A percentile compares a stretch with the other conserved stretches of the same genome.
Conservation (phyloP, 352 stramenopile genomes). For the Phytopythium delawarense region DNA sequence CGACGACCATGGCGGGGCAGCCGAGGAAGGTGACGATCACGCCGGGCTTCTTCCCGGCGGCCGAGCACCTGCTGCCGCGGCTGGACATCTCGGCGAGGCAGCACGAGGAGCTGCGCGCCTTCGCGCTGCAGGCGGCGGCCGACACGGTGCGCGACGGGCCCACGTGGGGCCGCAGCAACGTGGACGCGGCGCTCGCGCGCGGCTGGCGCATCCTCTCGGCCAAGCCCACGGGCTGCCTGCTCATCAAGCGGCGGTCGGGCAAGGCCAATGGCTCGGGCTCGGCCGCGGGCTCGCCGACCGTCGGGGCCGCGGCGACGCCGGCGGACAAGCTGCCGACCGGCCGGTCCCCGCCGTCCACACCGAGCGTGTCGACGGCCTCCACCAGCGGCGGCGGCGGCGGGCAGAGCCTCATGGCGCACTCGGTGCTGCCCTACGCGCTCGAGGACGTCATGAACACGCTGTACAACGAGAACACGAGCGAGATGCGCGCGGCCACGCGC, state of each 20-base stretch:
- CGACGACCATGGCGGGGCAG: conserved; percentile 9
- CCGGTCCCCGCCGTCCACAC: neutral
- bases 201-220: conserved; percentile 57
- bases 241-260: conserved; percentile 41
- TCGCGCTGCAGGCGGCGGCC: conserved; percentile 43
- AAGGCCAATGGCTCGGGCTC: conserved; percentile 9
- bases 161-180: conserved; percentile 60
- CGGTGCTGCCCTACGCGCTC: conserved; percentile 46
- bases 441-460: conserved; percentile 62
- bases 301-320: neutral
- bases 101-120: conserved; percentile 59
- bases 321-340: neutral
- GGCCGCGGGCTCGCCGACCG: neutral
- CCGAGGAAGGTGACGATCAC: conserved; percentile 31
- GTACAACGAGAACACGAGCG: conserved; percentile 55
- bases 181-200: conserved; percentile 30
- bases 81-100: conserved; percentile 44
- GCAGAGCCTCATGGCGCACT: conserved; percentile 63
- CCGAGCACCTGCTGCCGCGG: conserved; percentile 42
- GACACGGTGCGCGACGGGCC: conserved; percentile 53
- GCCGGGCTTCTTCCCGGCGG: conserved; percentile 50
- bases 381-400: conserved; percentile 5
- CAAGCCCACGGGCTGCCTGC: conserved; percentile 40
- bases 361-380: neutral
- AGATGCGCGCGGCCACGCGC: conserved; percentile 34